Evolutionary conservation across 2,329 filamentous ascomycete species (phyloP).

Genomic region (Beauveria pseudobassiana): DNA sequence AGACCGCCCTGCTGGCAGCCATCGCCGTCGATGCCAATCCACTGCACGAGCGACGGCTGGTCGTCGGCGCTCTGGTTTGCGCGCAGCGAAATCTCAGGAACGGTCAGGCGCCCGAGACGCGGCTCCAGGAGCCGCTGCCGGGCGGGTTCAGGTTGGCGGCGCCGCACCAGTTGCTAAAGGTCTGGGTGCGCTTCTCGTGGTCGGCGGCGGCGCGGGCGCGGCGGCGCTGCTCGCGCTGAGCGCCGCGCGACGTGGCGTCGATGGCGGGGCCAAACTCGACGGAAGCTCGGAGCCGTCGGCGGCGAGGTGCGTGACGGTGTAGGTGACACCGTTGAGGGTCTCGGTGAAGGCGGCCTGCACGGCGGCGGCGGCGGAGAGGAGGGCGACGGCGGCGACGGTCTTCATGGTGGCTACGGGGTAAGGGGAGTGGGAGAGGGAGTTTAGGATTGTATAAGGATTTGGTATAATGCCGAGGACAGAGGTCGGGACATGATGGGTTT

Average conservation of each 20-base stretch:
- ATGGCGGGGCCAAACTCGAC: not conserved
- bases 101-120: not conserved
- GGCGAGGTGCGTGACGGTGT: constrained; percentile 4
- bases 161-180: constrained; percentile 4
- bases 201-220: constrained; percentile 24
- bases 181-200: constrained; percentile 16
- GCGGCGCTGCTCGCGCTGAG: constrained; percentile 19
- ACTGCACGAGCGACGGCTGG: not conserved
- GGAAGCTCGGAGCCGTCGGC: constrained; percentile 5
- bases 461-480: too few species aligned
- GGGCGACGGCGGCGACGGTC: not conserved
- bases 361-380: not conserved
- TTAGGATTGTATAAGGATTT: not conserved
- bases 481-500: not conserved
- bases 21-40: constrained; percentile 6
- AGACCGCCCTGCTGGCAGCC: not conserved
- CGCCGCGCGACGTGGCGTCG: not conserved
- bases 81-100: not conserved
- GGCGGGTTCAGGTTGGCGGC: not conserved
- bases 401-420: not conserved
- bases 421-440: not conserved
- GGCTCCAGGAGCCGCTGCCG: not conserved
- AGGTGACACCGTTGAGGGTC: constrained; percentile 4
- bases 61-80: not conserved
- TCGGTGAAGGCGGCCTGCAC: not conserved